Evolutionary conservation across 345 rosid species (phyloP).

Genomic region (Salix brachista): DNA sequence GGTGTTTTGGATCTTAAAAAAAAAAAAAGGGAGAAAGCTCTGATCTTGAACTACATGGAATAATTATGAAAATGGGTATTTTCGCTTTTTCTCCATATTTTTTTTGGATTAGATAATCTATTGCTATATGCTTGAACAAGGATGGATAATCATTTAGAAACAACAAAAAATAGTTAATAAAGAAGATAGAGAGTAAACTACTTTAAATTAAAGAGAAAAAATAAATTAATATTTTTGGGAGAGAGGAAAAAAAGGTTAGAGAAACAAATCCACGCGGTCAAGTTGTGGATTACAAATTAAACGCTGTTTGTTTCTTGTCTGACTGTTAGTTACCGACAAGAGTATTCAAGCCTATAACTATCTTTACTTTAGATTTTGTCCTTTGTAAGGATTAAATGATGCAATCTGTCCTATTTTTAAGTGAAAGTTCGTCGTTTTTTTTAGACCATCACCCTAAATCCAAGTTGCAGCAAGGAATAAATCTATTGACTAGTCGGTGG

Average conservation of each 20-base stretch:
- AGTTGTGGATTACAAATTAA: too few species aligned
- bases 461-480: background rate
- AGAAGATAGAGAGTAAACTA: background rate
- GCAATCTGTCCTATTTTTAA: background rate
- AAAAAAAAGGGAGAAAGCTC: too few species aligned
- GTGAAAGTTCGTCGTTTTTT: background rate
- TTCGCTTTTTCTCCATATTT: too few species aligned
- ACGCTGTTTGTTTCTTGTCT: background rate
- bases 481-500: background rate
- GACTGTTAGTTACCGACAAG: background rate
- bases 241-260: background rate
- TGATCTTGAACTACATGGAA: too few species aligned
- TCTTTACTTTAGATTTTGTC: background rate
- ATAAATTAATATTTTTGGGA: background rate
- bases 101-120: background rate
- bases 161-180: background rate
- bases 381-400: background rate
- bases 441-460: too few species aligned
- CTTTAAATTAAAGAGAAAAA: background rate
- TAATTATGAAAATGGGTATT: too few species aligned
- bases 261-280: background rate
- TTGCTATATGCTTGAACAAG: too few species aligned
- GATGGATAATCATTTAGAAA: background rate
- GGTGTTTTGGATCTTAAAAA: too few species aligned
- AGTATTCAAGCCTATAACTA: background rate